Conservation (phyloP, 2,329 filamentous ascomycete species). For the Rutstroemia sp. region DNA sequence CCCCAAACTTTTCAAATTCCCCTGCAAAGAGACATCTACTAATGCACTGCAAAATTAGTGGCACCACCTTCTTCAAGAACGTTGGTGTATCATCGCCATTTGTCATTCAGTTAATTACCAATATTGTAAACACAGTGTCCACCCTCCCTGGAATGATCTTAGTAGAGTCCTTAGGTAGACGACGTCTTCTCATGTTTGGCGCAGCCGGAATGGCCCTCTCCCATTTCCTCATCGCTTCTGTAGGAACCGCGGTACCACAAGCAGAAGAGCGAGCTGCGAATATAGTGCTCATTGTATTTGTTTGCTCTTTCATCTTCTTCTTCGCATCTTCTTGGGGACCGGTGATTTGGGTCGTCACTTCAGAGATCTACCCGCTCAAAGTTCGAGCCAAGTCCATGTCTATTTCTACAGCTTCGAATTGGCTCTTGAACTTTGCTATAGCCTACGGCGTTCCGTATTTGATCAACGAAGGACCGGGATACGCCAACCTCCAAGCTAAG, state of each 20-base stretch:
- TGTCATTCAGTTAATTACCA: constrained; percentile 65
- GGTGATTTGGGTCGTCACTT: constrained; percentile 67
- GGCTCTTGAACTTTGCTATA: constrained; percentile 73
- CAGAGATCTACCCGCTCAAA: constrained; percentile 63
- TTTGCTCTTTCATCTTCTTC: constrained; percentile 69
- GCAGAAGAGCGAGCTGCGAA: constrained; percentile 35
- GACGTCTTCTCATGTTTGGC: constrained; percentile 64
- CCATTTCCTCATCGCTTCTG: constrained; percentile 60
- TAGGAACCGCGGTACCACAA: constrained; percentile 44
- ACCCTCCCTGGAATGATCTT: constrained; percentile 68
- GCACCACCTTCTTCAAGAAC: constrained; percentile 61
- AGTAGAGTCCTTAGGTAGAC: constrained; percentile 71
- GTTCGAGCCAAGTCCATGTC: constrained; percentile 70
- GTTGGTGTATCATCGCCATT: constrained; percentile 57
- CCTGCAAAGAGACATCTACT: too few species aligned
- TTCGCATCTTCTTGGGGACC: constrained; percentile 74
- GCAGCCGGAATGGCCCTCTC: constrained; percentile 66
- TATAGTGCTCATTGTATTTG: constrained; percentile 49
- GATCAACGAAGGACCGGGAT: constrained; percentile 58
- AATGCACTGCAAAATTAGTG: constrained; percentile 25
- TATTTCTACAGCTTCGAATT: constrained; percentile 69
- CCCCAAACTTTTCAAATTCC: too few species aligned
- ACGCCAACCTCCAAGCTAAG: constrained; percentile 62
- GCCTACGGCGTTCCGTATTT: constrained; percentile 77
- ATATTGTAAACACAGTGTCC: constrained; percentile 68